These are phyloP conservation scores for Glycyrrhiza uralensis DNA, from an alignment of 306 rosid species.

Conservation along the genomic window DNA sequence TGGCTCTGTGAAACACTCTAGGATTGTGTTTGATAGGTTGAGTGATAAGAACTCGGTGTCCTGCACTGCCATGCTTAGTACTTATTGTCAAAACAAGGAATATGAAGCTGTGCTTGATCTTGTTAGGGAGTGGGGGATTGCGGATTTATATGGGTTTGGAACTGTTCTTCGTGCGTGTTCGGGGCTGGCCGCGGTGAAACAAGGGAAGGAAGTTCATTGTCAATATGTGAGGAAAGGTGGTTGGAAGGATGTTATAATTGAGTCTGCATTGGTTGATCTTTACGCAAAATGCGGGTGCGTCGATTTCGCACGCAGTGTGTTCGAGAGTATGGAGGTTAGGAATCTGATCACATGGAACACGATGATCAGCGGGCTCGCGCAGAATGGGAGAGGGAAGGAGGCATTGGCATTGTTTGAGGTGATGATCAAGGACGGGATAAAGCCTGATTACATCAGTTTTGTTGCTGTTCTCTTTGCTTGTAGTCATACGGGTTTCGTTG, in stretches of 20 bases:
- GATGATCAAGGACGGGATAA: constrained; percentile 60
- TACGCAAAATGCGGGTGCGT: constrained; percentile 86
- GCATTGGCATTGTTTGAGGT: constrained; percentile 53
- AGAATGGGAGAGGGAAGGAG: constrained; percentile 72
- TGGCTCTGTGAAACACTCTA: constrained; percentile 46
- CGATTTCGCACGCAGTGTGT: constrained; percentile 53
- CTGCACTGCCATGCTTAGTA: constrained; percentile 77
- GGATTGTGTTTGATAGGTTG: constrained; percentile 63
- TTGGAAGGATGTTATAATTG: constrained; percentile 74
- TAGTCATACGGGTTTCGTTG: constrained; percentile 85
- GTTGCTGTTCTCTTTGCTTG: constrained; percentile 80
- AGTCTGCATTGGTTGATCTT: constrained; percentile 83
- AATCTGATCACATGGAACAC: constrained; percentile 91
- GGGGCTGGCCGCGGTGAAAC: constrained; percentile 62
- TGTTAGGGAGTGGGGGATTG: constrained; percentile 57
- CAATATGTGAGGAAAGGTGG: constrained; percentile 74
- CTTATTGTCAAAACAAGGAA: constrained; percentile 68
- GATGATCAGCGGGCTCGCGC: constrained; percentile 82
- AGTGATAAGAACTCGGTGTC: constrained; percentile 60
- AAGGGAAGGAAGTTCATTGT: constrained; percentile 89
- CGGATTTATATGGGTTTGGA: constrained; percentile 65
- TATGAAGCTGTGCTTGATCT: constrained; percentile 53
- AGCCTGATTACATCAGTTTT: constrained; percentile 75
- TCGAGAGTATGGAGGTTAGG: constrained; percentile 49
- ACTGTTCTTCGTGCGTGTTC: constrained; percentile 81